Conservation (phyloP, 441 rosid species). For the Raphanus hybrid region DNA sequence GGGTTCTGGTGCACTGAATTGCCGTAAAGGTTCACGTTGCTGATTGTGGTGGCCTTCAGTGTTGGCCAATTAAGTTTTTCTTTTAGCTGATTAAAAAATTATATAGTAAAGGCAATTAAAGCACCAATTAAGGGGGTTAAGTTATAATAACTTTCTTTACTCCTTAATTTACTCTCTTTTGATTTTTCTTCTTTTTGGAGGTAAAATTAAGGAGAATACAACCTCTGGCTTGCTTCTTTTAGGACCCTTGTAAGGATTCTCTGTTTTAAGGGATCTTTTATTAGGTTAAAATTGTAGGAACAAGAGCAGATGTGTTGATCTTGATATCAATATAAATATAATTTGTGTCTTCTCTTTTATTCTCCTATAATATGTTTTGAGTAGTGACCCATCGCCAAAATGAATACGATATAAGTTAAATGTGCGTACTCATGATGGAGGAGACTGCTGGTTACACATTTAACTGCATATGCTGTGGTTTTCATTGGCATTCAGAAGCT, state of each 20-base stretch:
- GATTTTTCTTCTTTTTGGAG: not conserved
- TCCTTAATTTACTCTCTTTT: constrained; percentile 20
- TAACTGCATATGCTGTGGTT: not conserved
- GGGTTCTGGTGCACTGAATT: not conserved
- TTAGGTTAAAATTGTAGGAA: constrained; percentile 30
- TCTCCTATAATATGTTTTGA: not conserved
- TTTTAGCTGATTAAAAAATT: not conserved
- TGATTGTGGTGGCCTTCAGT: constrained; percentile 1
- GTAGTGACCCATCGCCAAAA: not conserved
- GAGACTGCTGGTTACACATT: not conserved
- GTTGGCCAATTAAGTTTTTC: not conserved
- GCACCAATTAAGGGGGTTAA: constrained; percentile 34
- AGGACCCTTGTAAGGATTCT: constrained; percentile 31
- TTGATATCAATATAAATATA: constrained; percentile 29
- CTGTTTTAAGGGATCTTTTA: constrained; percentile 35
- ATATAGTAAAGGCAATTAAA: constrained; percentile 37
- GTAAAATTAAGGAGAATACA: constrained; percentile 33
- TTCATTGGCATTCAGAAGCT: not conserved
- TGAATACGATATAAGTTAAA: not conserved
- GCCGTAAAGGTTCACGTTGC: not conserved
- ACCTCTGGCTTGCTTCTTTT: constrained; percentile 41
- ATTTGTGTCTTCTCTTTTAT: not conserved
- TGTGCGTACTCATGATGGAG: not conserved
- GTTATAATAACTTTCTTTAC: constrained; percentile 16
- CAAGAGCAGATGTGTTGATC: constrained; percentile 47